phyloP scores from a whole-genome alignment of 1,139 yeast genomes.

The Suhomyces taliae region DNA sequence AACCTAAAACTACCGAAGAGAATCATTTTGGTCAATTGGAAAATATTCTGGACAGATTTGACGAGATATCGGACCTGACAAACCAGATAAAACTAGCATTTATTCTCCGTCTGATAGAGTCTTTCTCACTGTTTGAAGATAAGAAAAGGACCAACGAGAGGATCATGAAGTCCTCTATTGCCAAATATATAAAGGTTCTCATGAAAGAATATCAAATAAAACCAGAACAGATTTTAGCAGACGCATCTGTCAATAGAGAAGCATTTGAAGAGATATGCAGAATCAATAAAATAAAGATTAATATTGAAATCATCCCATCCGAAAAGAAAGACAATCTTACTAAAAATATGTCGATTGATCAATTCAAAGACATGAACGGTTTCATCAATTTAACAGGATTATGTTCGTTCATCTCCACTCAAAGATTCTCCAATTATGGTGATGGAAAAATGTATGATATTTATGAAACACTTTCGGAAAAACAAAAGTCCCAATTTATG shows the following conservation, averaged over 20 bases:
- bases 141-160: slow-evolving; percentile 3
- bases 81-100: slow-evolving; percentile 3
- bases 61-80: neutral
- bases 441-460: slow-evolving; percentile 18
- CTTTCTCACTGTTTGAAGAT: slow-evolving; percentile 1
- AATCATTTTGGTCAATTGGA: neutral
- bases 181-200: slow-evolving; percentile 4
- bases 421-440: slow-evolving; percentile 14
- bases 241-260: neutral
- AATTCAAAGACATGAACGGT: slow-evolving; percentile 19
- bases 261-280: slow-evolving; percentile 5
- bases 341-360: slow-evolving; percentile 13
- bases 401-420: slow-evolving; percentile 22
- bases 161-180: slow-evolving; percentile 8
- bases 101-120: slow-evolving; percentile 4
- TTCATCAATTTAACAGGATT: slow-evolving; percentile 20
- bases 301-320: neutral
- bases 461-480: slow-evolving; percentile 16
- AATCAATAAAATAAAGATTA: neutral
- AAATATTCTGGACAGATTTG: too few relatives aligned
- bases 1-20: neutral
- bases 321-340: neutral
- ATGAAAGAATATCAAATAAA: slow-evolving; percentile 1
- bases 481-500: slow-evolving; percentile 18
- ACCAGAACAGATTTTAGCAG: neutral